Evolutionary conservation across 208 protist species (phyloP).

Genomic region (Leishmania major): DNA sequence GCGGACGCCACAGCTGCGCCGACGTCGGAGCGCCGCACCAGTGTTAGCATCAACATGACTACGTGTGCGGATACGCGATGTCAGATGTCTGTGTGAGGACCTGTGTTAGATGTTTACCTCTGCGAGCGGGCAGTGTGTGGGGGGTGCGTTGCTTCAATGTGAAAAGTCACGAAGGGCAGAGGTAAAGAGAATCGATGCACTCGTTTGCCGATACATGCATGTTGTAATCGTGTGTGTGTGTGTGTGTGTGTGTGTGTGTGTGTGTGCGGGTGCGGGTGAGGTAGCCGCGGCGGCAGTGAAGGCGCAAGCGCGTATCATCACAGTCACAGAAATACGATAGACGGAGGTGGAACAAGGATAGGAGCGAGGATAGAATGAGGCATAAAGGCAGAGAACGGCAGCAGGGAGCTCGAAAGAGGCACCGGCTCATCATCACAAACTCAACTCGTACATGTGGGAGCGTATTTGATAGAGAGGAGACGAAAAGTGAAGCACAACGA

Average conservation of each 20-base stretch:
- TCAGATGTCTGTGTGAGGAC: not conserved
- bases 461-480: not conserved
- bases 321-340: not conserved
- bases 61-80: not conserved
- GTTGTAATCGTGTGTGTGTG: too few relatives aligned
- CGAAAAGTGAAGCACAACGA: too few relatives aligned
- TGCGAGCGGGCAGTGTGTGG: not conserved
- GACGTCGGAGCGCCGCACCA: conserved; percentile 5
- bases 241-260: not conserved
- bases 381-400: not conserved
- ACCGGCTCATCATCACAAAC: not conserved
- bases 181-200: too few relatives aligned
- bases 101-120: not conserved
- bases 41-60: conserved; percentile 21
- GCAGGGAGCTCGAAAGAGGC: not conserved
- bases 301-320: not conserved
- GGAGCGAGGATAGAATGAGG: not conserved
- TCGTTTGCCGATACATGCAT: not conserved
- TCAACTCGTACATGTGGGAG: not conserved
- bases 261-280: not conserved
- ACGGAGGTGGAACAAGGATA: not conserved
- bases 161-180: not conserved
- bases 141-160: not conserved
- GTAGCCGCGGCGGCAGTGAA: not conserved
- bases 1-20: conserved; percentile 14